Evolutionary conservation across 306 rosid species (phyloP), one percentile per base, ranked within the genome.

Genomic region (Morella rubra): DNA sequence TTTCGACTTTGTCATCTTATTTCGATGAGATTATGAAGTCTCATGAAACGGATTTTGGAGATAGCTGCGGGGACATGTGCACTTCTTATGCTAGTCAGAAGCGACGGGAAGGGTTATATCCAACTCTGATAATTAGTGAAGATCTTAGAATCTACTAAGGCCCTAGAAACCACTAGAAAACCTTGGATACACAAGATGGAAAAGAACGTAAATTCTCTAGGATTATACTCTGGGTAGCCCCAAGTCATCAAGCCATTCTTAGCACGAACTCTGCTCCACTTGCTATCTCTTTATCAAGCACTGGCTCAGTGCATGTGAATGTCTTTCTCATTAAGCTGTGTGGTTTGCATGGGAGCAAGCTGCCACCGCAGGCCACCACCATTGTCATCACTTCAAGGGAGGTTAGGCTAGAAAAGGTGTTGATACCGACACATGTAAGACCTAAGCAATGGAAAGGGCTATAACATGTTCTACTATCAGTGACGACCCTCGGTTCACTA

Each of bases 1-100:
- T 56, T 83, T 16, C 54, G 37, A 58, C 6, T 67, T 76, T 56
- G 6, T 74, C 65, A 24, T 27, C 22, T 68, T 54, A 22, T 75
- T 42, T 52, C 65, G 73, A 80, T 18, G 50, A 12, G 67, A 22
- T 47, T 66, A 27, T 27, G 32, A 27, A 27, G 32, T 27, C 32
- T 27, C 32, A n/a, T 65, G 71, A 24, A 65, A 65, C 41, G 7
- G 8, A 42, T 65, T 6, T 10, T 41, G 20, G 71, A 0, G 5
- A 62, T 8, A 14, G 9, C 19, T 8, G 20, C 18, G 8, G 1
- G 15, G 8, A 41, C 3, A 18, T 16, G 71, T 18, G 19, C 64
- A 20, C 15, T 58, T 58, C 40, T 8, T 32, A 8, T 5, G 40
- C 22, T 1, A 22, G 32, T 19, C 5, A 0, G 22, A 58, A 58